Evolutionary conservation across 805 yeast genomes (phyloP), one percentile per base, ranked within the genome.

Genomic region (Metschnikowia colocasiae): DNA sequence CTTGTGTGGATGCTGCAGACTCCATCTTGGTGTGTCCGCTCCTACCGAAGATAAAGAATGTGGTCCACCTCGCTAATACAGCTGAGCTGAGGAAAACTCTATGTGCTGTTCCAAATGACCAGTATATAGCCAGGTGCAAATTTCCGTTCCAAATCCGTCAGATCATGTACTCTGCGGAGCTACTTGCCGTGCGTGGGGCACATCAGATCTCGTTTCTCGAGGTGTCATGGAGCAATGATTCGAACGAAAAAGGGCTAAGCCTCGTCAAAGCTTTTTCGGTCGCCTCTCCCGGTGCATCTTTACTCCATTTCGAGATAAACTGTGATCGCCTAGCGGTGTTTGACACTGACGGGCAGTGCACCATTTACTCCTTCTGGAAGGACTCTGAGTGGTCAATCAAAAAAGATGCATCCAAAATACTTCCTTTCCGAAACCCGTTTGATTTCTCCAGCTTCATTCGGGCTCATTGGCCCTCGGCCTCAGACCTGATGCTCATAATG

Each of bases 111-210:
- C 50, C 51, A 8, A 18, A 22, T 22, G 19, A 37, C 6, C 31
- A 43, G n/a, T 38, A 29, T 36, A 18, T 25, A 4, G 38, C 44
- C 8, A 48, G 36, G 33, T 43, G 44, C 41, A 19, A 9, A 3
- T 26, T 53, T 6, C 48, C 40, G 10, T 52, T 46, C 32, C 43
- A 37, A 7, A 43, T 55, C n/a, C 31, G 9, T n/a, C 58, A 53
- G 42, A 34, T 55, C 13, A 47, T 30, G 25, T 32, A 32, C 13
- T 36, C 46, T 27, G 27, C 37, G 7, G 42, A 37, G 8, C 43
- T 53, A 25, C 27, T 55, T 4, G 52, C 46, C 12, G 50, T 55
- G 19, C 54, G 58, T 3, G 52, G 53, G 4, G 41, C 41, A 9
- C 31, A 27, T 15, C 37, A 39, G 6, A 31, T 53, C 12, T 40